Evolutionary conservation across 805 yeast genomes (phyloP).

Genomic region (Cyberlindnera saturnus): DNA sequence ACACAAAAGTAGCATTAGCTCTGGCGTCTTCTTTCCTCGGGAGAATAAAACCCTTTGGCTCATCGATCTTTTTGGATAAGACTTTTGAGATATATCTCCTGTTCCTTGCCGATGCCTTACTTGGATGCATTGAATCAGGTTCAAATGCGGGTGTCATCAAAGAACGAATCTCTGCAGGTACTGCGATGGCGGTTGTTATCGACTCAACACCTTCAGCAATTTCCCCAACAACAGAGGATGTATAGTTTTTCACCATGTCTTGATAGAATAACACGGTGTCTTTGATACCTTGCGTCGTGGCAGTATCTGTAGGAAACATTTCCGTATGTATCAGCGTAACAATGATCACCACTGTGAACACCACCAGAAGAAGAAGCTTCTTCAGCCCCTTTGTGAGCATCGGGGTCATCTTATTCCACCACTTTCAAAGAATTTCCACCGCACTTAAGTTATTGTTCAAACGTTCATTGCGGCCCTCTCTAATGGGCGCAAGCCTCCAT

Average conservation of each 20-base stretch:
- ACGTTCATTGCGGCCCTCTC: no score
- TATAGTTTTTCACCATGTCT: slow-evolving; percentile 17
- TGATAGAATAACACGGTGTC: slow-evolving; percentile 16
- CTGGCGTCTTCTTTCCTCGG: slow-evolving; percentile 7
- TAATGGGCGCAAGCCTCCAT: no score
- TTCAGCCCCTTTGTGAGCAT: slow-evolving; percentile 13
- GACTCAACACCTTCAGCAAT: not conserved
- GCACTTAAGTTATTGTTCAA: no score
- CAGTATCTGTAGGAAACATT: no score
- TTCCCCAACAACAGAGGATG: slow-evolving; percentile 13
- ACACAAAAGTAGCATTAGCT: slow-evolving; percentile 74
- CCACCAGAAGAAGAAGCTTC: slow-evolving; percentile 5
- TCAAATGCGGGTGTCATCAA: slow-evolving; percentile 20
- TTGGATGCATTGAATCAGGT: not conserved
- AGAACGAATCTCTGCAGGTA: slow-evolving; percentile 3
- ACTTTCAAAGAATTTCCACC: no score
- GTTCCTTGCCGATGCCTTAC: slow-evolving; percentile 11
- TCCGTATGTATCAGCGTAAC: slow-evolving; percentile 6
- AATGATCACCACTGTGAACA: slow-evolving; percentile 4
- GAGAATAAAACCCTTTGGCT: slow-evolving; percentile 21
- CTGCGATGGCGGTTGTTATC: not conserved
- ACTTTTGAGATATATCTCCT: slow-evolving; percentile 4
- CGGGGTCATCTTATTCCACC: not conserved
- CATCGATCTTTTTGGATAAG: slow-evolving; percentile 15
- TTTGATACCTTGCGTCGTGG: slow-evolving; percentile 1